Conservation (phyloP, 225 moss, liverwort and hornwort species). For the Antitrichia curtipendula region DNA sequence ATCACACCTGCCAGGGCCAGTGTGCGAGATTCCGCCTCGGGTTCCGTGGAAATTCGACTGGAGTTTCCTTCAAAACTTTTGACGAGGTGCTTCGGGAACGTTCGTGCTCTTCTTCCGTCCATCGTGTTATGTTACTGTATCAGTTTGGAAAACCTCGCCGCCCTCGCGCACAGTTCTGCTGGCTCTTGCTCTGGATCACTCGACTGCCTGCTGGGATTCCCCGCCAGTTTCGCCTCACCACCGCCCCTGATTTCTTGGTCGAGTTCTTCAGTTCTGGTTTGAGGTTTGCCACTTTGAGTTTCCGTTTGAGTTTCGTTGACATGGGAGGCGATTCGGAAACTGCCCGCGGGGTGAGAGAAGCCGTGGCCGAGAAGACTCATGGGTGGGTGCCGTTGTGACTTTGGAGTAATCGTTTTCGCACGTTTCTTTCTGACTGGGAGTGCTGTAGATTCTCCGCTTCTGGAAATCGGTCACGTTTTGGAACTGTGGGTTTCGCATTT, state of each 20-base stretch:
- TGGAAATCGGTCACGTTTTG: neutral
- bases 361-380: neutral
- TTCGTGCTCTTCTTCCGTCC: neutral
- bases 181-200: neutral
- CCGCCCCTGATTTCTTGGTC: neutral
- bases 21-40: neutral
- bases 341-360: neutral
- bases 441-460: neutral
- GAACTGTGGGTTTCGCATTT: neutral
- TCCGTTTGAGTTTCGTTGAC: neutral
- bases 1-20: neutral
- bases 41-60: neutral
- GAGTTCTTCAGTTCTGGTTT: neutral
- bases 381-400: neutral
- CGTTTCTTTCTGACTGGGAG: neutral
- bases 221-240: neutral
- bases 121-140: neutral
- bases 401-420: neutral
- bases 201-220: neutral
- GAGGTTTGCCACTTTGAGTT: neutral
- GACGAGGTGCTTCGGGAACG: neutral
- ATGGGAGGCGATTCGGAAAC: neutral
- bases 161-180: neutral
- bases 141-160: neutral
- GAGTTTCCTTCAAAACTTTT: neutral